Base-by-base conservation (phyloP, 2,329 filamentous ascomycete genomes). In the Aspergillus candidus region DNA sequence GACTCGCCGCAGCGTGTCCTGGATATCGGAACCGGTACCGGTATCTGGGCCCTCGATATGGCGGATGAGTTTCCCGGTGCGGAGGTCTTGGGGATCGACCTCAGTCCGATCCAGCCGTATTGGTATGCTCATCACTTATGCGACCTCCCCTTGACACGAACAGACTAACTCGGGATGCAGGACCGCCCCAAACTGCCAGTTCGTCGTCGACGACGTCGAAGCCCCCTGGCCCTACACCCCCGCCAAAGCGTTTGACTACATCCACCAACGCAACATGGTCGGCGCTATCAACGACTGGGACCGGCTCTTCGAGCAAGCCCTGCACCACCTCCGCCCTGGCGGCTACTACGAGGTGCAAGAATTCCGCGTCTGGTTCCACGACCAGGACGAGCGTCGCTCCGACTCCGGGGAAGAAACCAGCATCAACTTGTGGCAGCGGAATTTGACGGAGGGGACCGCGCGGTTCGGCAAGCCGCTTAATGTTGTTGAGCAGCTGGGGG, bases 41-140 rank as follows among this genome's bases (percentile, higher is more conserved):
- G 68, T 1, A 65, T 68, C 17, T 71, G 67, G 67, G 67, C 67
- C 6, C 62, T 71, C 22, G 66, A 70, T 32, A 62, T 70, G 37
- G 68, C 66, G 12, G 66, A 70, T 50, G 55, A 60, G 38, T 68
- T 60, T 42, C 66, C 67, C 3, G 54, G 54, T 22, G 61, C 66
- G 2, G 45, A 53, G 42, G 54, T 67, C n/a, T 51, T 66, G 12
- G 68, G 66, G 7, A 65, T 59, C 5, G 66, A 69, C 41, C 54
- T 70, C 5, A 61, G 56, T 40, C 64, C 67, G n/a, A 70, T 67
- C 6, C 69, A 69, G 40, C 65, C 66, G 1, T 53, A 41, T 5
- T 57, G 60, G 46, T 44, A 22, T 30, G 18, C 31, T n/a, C 18
- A 5, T 40, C 30, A 13, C 2, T 27, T 6, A 10, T 27, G 18